Evolutionary conservation across 2,329 filamentous ascomycete genomes (phyloP).

Genomic region (Fusarium incarnatum): DNA sequence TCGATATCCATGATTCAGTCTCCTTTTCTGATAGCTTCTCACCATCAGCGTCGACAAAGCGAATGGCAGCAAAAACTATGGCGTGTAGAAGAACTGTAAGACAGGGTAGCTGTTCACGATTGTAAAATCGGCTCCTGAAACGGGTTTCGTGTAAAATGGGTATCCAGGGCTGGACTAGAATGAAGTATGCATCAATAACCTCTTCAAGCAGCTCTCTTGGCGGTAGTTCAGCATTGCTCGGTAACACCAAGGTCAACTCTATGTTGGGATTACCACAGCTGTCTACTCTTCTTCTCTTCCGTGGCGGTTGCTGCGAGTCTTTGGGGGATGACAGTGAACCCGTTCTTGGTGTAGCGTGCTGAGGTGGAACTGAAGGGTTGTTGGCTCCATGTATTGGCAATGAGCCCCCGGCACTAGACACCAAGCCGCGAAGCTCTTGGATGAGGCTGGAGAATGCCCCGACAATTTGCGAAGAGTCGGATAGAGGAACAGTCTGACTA

Average conservation of each 20-base stretch:
- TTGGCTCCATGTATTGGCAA: constrained; percentile 3
- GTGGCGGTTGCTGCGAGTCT: constrained; percentile 12
- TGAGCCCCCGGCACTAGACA: background rate
- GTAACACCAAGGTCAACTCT: constrained; percentile 29
- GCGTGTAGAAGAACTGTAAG: constrained; percentile 32
- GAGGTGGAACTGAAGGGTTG: background rate
- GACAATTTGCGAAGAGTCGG: constrained; percentile 26
- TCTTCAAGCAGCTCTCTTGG: constrained; percentile 37
- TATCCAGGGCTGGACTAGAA: constrained; percentile 40
- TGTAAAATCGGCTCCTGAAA: constrained; percentile 37
- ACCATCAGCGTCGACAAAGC: constrained; percentile 19
- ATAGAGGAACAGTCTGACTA: background rate
- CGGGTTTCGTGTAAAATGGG: constrained; percentile 39
- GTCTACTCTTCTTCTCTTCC: constrained; percentile 36
- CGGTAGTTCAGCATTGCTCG: constrained; percentile 9
- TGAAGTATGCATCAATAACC: constrained; percentile 39
- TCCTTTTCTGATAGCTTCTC: background rate
- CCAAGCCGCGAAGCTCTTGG: constrained; percentile 28
- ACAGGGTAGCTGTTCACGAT: constrained; percentile 29
- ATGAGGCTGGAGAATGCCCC: constrained; percentile 34
- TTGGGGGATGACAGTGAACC: background rate
- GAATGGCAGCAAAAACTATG: constrained; percentile 39
- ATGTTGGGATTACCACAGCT: constrained; percentile 42
- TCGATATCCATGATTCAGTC: constrained; percentile 22
- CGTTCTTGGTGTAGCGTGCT: constrained; percentile 6